Base-by-base conservation (phyloP, 2,329 filamentous ascomycete species). In the Metarhizium album region DNA sequence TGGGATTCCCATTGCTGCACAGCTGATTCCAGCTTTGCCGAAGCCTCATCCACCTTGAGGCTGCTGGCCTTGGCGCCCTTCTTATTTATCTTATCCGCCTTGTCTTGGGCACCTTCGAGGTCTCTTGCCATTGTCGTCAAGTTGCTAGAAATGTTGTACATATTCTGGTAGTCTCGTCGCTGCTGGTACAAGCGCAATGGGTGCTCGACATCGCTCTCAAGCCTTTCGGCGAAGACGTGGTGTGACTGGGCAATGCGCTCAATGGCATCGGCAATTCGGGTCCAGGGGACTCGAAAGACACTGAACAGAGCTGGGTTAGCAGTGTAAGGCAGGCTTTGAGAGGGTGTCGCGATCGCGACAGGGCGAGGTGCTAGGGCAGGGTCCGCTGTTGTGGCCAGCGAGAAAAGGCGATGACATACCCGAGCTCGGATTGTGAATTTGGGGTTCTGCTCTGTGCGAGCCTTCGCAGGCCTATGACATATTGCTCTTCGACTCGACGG, bases 1-100 rank as follows among this genome's bases (percentile, higher is more conserved):
- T 95, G 90, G 1, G 89, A 90, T 51, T 95, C 84, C 93, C 93
- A 98, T 64, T 95, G 86, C 57, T 84, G 79, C 43, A 76, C 80
- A n/a, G 89, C 85, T 53, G 82, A 82, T 56, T 95, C 87, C 42
- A 94, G 79, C 56, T 83, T 84, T 18, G 80, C 74, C 11, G 80
- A 76, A 13, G 89, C 90, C 55, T 77, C 78, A 42, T 90, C 86
- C 38, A 93, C 79, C 67, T 93, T 95, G 52, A 82, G 80, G 2
- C 84, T 78, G 60, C 82, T 90, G 42, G 85, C 82, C 68, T 84
- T 89, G 49, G 78, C 78, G 54, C 86, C 89, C 68, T 91, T 95
- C 63, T 79, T 85, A 62, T 73, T 83, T 48, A 94, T 75, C 70
- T 90, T 95, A 42, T 93, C 89, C n/a, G 83, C 78, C 67, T 87